A percentile compares a stretch with the other conserved stretches of the same genome.
These are phyloP conservation scores for Pholiota conissans DNA, from an alignment of 768 basidiomycete genomes.

Conservation along the genomic window DNA sequence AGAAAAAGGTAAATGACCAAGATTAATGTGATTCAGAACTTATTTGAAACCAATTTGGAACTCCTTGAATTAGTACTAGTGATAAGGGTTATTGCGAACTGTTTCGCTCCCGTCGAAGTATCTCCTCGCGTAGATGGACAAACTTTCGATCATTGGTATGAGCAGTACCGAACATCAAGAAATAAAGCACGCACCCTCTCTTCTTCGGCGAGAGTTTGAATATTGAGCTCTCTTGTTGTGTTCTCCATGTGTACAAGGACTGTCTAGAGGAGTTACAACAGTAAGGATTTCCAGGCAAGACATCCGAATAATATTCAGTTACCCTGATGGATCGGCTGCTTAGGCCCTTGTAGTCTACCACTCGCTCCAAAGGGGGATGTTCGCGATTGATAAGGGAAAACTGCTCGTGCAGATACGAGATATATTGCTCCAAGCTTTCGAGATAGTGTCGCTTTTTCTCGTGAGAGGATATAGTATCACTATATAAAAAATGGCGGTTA, in stretches of 20 bases:
- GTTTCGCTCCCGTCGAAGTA: conserved; percentile 2
- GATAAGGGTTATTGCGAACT: background rate
- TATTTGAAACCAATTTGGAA: too few relatives aligned
- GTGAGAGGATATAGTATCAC: conserved; percentile 75
- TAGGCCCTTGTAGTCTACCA: conserved; percentile 52
- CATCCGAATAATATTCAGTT: conserved; percentile 14
- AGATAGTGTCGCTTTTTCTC: conserved; percentile 77
- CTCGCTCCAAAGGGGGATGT: conserved; percentile 50
- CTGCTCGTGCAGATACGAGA: conserved; percentile 64
- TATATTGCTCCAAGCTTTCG: conserved; percentile 72
- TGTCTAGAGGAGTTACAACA: conserved; percentile 37
- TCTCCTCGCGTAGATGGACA: conserved; percentile 13
- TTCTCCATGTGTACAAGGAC: conserved; percentile 73
- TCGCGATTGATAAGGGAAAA: conserved; percentile 47
- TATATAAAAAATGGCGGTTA: conserved; percentile 21
- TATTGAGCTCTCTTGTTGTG: conserved; percentile 48
- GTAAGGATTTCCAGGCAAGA: background rate
- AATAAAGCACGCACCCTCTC: conserved; percentile 42
- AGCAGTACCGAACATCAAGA: background rate
- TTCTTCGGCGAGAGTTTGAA: conserved; percentile 53
- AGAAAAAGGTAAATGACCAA: too few relatives aligned
- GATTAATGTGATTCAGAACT: too few relatives aligned
- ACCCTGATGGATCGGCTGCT: conserved; percentile 67
- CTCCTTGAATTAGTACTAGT: too few relatives aligned
- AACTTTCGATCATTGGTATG: conserved; percentile 13